A percentile compares a stretch with the other conserved stretches of the same genome.
These are phyloP conservation scores for Carex arenaria DNA, from an alignment of 202 grass and related monocot species.

Conservation along the genomic window DNA sequence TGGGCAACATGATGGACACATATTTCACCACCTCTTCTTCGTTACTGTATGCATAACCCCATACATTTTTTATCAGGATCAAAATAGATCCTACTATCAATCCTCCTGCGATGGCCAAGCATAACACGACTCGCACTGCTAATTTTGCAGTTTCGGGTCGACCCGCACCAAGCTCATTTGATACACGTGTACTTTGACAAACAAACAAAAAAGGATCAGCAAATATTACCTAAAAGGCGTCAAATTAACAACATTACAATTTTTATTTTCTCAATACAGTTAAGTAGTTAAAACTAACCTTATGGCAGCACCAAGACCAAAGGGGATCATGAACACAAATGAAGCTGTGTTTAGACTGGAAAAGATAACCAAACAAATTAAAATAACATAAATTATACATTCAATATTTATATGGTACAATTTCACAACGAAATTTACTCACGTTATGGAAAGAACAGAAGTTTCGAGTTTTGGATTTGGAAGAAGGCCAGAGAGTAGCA, in stretches of 20 bases:
- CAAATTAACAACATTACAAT: neutral
- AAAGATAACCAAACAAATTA: neutral
- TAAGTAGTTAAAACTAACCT: conserved; percentile 19
- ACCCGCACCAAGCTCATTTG: conserved; percentile 69
- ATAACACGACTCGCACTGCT: conserved; percentile 32
- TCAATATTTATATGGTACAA: neutral
- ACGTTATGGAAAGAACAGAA: conserved; percentile 59
- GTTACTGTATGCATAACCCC: conserved; percentile 68
- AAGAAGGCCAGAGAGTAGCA: conserved; percentile 73
- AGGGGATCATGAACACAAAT: conserved; percentile 29
- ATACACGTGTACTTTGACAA: conserved; percentile 58
- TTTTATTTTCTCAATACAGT: neutral
- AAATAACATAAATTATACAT: neutral
- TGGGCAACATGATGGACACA: conserved; percentile 41
- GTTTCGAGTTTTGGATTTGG: conserved; percentile 73
- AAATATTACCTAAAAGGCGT: neutral
- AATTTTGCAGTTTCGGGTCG: conserved; percentile 34
- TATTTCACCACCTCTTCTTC: conserved; percentile 65
- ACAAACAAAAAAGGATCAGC: neutral
- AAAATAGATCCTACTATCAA: conserved; percentile 33
- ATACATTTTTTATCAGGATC: conserved; percentile 36
- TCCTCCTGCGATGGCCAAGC: conserved; percentile 34
- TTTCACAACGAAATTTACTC: neutral
- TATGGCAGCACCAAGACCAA: conserved; percentile 28
- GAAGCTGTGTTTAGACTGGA: conserved; percentile 33